Evolutionary conservation across 495 filamentous ascomycete genomes (phyloP).

Genomic region (Annulohypoxylon maeteangense): DNA sequence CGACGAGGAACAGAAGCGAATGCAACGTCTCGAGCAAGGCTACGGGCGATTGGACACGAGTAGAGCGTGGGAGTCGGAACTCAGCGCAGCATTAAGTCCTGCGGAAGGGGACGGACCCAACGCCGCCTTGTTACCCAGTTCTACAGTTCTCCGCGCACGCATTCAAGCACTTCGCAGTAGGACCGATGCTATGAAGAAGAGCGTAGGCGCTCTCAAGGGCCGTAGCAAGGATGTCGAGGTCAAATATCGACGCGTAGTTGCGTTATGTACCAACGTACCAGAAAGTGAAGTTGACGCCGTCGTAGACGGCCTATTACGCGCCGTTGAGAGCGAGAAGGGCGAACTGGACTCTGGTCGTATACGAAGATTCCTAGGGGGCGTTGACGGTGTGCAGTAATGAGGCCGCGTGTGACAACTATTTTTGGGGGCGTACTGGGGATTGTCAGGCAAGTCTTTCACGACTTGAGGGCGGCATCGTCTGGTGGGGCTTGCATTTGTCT

Average conservation of each 20-base stretch:
- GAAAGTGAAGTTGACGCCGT: constrained; percentile 72
- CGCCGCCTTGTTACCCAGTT: constrained; percentile 48
- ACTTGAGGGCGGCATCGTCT: not conserved
- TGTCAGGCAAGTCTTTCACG: constrained; percentile 9
- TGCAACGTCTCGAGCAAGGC: constrained; percentile 52
- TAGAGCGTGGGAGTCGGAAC: constrained; percentile 53
- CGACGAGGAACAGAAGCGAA: constrained; percentile 59
- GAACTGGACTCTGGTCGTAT: constrained; percentile 76
- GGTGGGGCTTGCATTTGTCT: constrained; percentile 13
- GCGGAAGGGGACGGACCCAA: constrained; percentile 26
- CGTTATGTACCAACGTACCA: constrained; percentile 72
- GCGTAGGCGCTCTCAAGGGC: constrained; percentile 64
- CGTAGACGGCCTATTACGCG: constrained; percentile 69
- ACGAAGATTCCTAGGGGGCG: constrained; percentile 76
- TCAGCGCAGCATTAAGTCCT: constrained; percentile 43
- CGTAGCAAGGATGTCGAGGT: constrained; percentile 73
- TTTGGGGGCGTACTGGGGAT: constrained; percentile 4
- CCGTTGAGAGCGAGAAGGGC: constrained; percentile 78
- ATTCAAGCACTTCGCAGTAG: constrained; percentile 63
- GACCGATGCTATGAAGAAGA: constrained; percentile 68
- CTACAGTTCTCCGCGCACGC: constrained; percentile 54
- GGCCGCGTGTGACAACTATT: not conserved
- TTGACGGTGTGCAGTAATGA: constrained; percentile 62
- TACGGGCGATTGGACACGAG: constrained; percentile 51
- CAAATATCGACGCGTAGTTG: constrained; percentile 75